Evolutionary conservation across 176 grass and related monocot genomes (phyloP).

Genomic region (Carex parvula): DNA sequence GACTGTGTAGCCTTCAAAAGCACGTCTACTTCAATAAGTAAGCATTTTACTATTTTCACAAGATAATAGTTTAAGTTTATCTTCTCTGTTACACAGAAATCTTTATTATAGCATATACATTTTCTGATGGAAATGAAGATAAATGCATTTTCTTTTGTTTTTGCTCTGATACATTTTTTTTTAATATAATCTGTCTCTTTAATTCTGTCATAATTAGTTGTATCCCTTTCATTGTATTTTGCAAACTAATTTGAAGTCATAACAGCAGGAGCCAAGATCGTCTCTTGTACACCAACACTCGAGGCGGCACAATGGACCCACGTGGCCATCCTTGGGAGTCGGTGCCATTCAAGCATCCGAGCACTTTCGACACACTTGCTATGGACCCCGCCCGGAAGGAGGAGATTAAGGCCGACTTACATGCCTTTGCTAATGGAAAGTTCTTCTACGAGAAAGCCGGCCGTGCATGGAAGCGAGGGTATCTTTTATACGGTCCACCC

Average conservation of each 20-base stretch:
- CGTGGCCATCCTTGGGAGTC: slow-evolving; percentile 68
- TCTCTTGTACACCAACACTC: slow-evolving; percentile 75
- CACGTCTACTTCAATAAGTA: background rate
- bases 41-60: background rate
- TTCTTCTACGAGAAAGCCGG: slow-evolving; percentile 68
- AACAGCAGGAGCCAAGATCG: slow-evolving; percentile 54
- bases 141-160: background rate
- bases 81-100: background rate
- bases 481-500: slow-evolving; percentile 69
- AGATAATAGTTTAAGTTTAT: background rate
- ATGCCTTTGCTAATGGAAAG: slow-evolving; percentile 49
- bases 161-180: background rate
- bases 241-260: background rate
- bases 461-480: slow-evolving; percentile 75
- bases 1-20: background rate
- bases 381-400: slow-evolving; percentile 60
- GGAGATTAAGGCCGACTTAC: slow-evolving; percentile 69
- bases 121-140: background rate
- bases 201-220: background rate
- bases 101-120: background rate
- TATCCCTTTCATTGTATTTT: background rate
- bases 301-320: slow-evolving; percentile 56
- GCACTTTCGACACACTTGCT: slow-evolving; percentile 88
- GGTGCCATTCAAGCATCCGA: slow-evolving; percentile 88
- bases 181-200: background rate